These are phyloP conservation scores for Coniochaeta sp. DNA, from an alignment of 2,329 filamentous ascomycete species.

Conservation along the genomic window DNA sequence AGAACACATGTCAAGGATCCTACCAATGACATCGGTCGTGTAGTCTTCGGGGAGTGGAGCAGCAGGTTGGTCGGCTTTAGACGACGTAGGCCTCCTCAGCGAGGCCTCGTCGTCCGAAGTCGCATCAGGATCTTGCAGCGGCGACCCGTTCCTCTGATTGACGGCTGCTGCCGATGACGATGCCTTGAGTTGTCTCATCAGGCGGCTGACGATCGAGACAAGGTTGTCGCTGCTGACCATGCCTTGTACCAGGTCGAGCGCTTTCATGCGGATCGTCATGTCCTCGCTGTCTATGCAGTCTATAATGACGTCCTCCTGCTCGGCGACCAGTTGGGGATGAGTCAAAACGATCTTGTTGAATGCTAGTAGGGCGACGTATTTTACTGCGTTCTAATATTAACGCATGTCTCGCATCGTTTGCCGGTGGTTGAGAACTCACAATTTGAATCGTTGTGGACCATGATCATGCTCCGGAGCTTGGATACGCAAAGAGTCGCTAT, in stretches of 20 bases:
- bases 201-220: slow-evolving; percentile 71
- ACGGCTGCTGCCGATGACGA: slow-evolving; percentile 43
- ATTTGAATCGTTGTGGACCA: slow-evolving; percentile 89
- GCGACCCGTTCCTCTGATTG: slow-evolving; percentile 25
- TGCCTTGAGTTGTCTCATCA: slow-evolving; percentile 78
- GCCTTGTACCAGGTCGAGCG: slow-evolving; percentile 81
- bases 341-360: slow-evolving; percentile 92
- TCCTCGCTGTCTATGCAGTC: slow-evolving; percentile 94
- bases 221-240: slow-evolving; percentile 91
- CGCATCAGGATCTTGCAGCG: slow-evolving; percentile 33
- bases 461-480: slow-evolving; percentile 89
- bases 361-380: slow-evolving; percentile 91
- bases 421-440: slow-evolving; percentile 43
- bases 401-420: no score
- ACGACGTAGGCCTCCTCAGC: slow-evolving; percentile 14
- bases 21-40: slow-evolving; percentile 69
- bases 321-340: slow-evolving; percentile 78
- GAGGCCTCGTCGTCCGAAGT: slow-evolving; percentile 43
- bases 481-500: slow-evolving; percentile 87
- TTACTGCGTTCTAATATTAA: slow-evolving; percentile 50
- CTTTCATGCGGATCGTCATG: slow-evolving; percentile 90
- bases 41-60: slow-evolving; percentile 79
- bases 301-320: slow-evolving; percentile 93
- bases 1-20: slow-evolving; percentile 84
- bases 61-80: slow-evolving; percentile 29